These are phyloP conservation scores for Rhizopus arrhizus DNA, from an alignment of 371 early-diverging fungal genomes.

Conservation along the genomic window DNA sequence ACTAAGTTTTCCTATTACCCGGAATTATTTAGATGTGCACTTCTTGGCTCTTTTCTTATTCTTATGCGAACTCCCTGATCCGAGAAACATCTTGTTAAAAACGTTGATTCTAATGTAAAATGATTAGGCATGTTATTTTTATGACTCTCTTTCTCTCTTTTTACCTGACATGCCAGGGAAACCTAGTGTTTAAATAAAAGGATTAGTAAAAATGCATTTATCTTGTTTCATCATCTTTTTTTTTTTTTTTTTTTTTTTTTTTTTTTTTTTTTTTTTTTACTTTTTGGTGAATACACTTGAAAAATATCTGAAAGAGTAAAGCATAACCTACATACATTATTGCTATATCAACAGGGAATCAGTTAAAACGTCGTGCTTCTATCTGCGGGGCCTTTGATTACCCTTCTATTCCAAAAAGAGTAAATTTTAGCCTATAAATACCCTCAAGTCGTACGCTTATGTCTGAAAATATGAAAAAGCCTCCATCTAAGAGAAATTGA, in stretches of 20 bases:
- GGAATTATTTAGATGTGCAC: slow-evolving; percentile 9
- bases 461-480: slow-evolving; percentile 93
- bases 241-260: slow-evolving; percentile 1
- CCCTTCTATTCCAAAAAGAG: slow-evolving; percentile 85
- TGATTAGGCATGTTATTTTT: background rate
- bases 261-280: slow-evolving; percentile 6
- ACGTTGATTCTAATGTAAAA: slow-evolving; percentile 26
- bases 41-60: slow-evolving; percentile 36
- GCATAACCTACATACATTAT: slow-evolving; percentile 28
- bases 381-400: slow-evolving; percentile 21
- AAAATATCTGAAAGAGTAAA: slow-evolving; percentile 49
- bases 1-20: slow-evolving; percentile 12
- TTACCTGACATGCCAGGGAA: slow-evolving; percentile 88
- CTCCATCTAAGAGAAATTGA: slow-evolving; percentile 64
- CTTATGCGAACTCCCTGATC: slow-evolving; percentile 39
- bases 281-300: slow-evolving; percentile 4
- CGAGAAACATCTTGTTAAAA: slow-evolving; percentile 31
- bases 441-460: slow-evolving; percentile 91
- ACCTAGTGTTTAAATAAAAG: slow-evolving; percentile 69
- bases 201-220: background rate
- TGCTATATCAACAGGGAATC: slow-evolving; percentile 6
- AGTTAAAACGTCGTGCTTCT: background rate
- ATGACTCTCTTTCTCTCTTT: background rate
- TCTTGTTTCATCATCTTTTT: background rate
- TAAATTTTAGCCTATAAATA: slow-evolving; percentile 83